Conservation (phyloP, 768 basidiomycete genomes). For the Hygrocybe punicea region DNA sequence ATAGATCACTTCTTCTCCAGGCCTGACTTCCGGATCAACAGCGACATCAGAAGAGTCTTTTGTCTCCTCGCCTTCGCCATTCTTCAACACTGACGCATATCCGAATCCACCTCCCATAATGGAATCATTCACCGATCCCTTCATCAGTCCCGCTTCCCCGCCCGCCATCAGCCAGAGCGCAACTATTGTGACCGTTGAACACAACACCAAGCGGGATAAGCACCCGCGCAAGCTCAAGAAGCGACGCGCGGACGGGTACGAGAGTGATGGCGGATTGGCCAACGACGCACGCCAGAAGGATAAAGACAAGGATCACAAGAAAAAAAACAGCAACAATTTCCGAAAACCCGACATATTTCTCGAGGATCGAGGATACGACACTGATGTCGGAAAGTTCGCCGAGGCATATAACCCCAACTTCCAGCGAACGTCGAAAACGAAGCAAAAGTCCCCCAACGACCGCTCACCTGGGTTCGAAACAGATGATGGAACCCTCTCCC, state of each 20-base stretch:
- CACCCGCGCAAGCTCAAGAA: conserved; percentile 38
- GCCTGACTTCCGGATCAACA: conserved; percentile 34
- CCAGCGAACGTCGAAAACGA: conserved; percentile 11
- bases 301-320: conserved; percentile 26
- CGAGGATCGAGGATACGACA: conserved; percentile 37
- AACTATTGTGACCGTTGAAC: no score
- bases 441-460: not conserved
- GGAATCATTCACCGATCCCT: no score
- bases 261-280: conserved; percentile 11
- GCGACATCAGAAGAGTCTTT: conserved; percentile 35
- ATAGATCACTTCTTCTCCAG: conserved; percentile 23
- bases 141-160: no score
- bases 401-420: not conserved
- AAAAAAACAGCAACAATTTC: conserved; percentile 3
- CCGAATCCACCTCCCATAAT: not conserved
- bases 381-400: conserved; percentile 36
- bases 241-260: conserved; percentile 26
- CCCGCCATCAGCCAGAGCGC: no score
- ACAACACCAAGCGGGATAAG: no score
- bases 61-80: conserved; percentile 19
- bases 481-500: conserved; percentile 23
- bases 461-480: conserved; percentile 19
- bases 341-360: conserved; percentile 27
- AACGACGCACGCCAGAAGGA: conserved; percentile 3
- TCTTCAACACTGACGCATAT: not conserved